Evolutionary conservation across 2,329 filamentous ascomycete genomes (phyloP), one percentile per base, ranked within the genome.

Genomic region (Arthroderma sp.): DNA sequence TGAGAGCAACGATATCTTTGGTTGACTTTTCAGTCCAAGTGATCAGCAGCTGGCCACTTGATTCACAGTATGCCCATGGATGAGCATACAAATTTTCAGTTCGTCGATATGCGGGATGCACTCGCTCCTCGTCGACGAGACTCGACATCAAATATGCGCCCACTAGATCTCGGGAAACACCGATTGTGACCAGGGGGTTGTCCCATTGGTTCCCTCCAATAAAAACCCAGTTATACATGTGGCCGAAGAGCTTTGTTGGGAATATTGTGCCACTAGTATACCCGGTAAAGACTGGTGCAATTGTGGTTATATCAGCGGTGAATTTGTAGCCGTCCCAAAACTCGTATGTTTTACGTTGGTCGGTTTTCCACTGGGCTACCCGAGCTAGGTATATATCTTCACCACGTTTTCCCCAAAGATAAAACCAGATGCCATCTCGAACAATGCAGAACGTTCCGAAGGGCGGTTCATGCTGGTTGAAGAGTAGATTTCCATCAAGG

Each of bases 391-490:
- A 51, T 38, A 44, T 48, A 36, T 49, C 40, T 22, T 40, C 44
- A 29, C 33, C 42, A 22, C 41, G 42, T 10, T 36, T 42, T 4
- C 49, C 49, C 49, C 49, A 51, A 8, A 47, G 42, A 43, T 51
- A 51, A 31, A 43, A 51, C 33, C 15, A 45, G n/a, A 43, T 36
- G 11, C 22, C 34, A 22, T 48, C 37, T 5, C 42, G 36, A 5
- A 47, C 42, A 11, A 47, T 38, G 41, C 49, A 49, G 43, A 51
- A 51, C 6, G 49, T 45, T 15, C 49, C 49, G 44, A 49, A 51
- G 22, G 47, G 42, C 10, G 49, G 49, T 9, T 51, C 47, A 5
- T 47, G 11, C 5, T 29, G 15, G 1, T 40, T 15, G 38, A 51
- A 49, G 27, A 51, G 30, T 5, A 49, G 7, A 4, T 9, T 11